A percentile compares a stretch with the other conserved stretches of the same genome.
Evolutionary conservation across 345 rosid species (phyloP).

Genomic region (Populus pruinosa): DNA sequence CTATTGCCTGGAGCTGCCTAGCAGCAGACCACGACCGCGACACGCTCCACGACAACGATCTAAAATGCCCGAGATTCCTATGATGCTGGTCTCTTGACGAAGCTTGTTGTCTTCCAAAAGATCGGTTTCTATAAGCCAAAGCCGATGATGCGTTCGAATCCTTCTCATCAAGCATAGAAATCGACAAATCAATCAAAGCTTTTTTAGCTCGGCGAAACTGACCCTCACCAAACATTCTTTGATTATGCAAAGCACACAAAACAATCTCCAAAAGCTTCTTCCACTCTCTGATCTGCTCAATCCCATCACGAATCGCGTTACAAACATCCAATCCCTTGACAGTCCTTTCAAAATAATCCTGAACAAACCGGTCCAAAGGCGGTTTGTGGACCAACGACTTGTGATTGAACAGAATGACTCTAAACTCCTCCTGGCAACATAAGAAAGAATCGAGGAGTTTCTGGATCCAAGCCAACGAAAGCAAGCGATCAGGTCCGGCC

Average conservation of each 20-base stretch:
- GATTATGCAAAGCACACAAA: conserved; percentile 44
- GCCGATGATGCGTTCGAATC: conserved; percentile 37
- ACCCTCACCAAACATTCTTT: conserved; percentile 62
- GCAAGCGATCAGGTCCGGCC: conserved; percentile 36
- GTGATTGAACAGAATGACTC: conserved; percentile 45
- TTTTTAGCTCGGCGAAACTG: conserved; percentile 88
- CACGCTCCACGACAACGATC: conserved; percentile 94
- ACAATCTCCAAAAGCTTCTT: conserved; percentile 42
- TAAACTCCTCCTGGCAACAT: conserved; percentile 62
- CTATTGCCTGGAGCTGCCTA: conserved; percentile 76
- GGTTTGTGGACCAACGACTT: conserved; percentile 27
- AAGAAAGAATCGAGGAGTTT: conserved; percentile 55
- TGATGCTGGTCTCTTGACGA: conserved; percentile 38
- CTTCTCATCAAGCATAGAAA: conserved; percentile 85
- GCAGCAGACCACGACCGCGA: conserved; percentile 98
- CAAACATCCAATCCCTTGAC: conserved; percentile 49
- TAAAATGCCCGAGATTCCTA: conserved; percentile 53
- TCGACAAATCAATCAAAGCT: conserved; percentile 71
- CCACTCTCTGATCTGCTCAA: conserved; percentile 47
- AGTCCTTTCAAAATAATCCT: conserved; percentile 37
- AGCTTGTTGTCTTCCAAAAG: conserved; percentile 56
- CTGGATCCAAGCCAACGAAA: conserved; percentile 60
- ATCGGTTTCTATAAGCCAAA: conserved; percentile 70
- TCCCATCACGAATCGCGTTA: conserved; percentile 49
- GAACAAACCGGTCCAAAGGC: conserved; percentile 41